Evolutionary conservation across 139 green algal species (phyloP).

Genomic region (Astrephomene gubernaculifera): DNA sequence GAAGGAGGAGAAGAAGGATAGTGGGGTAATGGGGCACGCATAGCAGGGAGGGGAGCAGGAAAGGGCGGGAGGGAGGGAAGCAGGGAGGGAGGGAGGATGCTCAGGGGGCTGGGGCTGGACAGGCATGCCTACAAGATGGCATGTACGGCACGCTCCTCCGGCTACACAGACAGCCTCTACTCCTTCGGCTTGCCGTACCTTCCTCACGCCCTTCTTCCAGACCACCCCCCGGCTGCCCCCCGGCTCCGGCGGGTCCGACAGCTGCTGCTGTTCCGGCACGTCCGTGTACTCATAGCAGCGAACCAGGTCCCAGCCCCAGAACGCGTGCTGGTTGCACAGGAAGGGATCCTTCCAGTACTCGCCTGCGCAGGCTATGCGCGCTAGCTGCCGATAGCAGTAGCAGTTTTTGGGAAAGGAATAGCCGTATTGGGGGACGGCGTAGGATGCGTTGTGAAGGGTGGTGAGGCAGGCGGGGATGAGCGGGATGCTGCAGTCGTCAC

Average conservation of each 20-base stretch:
- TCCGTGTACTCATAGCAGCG: neutral
- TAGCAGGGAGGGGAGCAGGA: too few species aligned
- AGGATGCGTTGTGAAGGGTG: neutral
- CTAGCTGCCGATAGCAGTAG: constrained; percentile 7
- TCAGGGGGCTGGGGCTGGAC: neutral
- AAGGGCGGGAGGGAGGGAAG: neutral
- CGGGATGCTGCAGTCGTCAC: neutral
- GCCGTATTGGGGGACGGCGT: neutral
- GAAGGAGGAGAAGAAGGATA: neutral
- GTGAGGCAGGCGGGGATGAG: neutral
- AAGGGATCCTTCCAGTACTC: neutral
- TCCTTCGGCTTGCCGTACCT: neutral
- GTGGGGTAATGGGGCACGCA: neutral
- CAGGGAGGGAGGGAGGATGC: neutral
- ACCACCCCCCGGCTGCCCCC: neutral
- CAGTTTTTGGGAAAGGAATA: neutral
- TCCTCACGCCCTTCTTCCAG: neutral
- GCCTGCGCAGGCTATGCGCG: neutral
- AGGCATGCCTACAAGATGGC: neutral
- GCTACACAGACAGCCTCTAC: neutral
- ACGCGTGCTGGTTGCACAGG: neutral
- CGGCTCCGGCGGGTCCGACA: neutral
- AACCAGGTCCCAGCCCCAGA: neutral
- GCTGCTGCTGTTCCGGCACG: neutral
- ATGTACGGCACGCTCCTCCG: neutral